Evolutionary conservation across 306 rosid species (phyloP).

Genomic region (Prunus persica): DNA sequence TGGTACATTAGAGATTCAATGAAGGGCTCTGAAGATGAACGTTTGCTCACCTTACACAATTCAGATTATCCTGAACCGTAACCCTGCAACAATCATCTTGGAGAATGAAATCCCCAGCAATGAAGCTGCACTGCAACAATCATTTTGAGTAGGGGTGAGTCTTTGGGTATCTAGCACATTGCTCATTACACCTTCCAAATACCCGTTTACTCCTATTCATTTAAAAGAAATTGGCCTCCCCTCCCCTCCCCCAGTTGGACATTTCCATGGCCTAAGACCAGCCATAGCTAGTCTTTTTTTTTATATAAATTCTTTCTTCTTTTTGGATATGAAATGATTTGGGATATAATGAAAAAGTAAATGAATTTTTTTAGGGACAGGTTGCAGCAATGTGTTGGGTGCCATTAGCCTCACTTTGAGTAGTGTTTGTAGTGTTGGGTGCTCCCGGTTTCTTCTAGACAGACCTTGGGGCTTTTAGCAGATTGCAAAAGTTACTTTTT

Average conservation of each 20-base stretch:
- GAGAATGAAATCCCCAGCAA: conserved; percentile 18
- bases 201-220: background rate
- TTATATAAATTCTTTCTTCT: background rate
- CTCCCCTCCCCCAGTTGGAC: background rate
- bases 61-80: conserved; percentile 52
- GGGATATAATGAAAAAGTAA: conserved; percentile 5
- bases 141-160: conserved; percentile 16
- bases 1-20: conserved; percentile 58
- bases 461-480: background rate
- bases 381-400: conserved; percentile 7
- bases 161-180: background rate
- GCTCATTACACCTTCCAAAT: background rate
- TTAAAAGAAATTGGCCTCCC: background rate
- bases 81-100: background rate
- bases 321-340: background rate
- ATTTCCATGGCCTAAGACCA: background rate
- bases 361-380: background rate
- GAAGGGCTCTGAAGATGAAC: conserved; percentile 74
- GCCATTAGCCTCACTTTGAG: background rate
- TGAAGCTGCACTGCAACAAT: conserved; percentile 9
- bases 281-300: background rate
- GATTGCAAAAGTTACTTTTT: background rate
- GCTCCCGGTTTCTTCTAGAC: conserved; percentile 19
- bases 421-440: conserved; percentile 26
- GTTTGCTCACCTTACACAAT: conserved; percentile 47